These are phyloP conservation scores for Alnus glutinosa DNA, from an alignment of 306 rosid genomes.

Conservation along the genomic window DNA sequence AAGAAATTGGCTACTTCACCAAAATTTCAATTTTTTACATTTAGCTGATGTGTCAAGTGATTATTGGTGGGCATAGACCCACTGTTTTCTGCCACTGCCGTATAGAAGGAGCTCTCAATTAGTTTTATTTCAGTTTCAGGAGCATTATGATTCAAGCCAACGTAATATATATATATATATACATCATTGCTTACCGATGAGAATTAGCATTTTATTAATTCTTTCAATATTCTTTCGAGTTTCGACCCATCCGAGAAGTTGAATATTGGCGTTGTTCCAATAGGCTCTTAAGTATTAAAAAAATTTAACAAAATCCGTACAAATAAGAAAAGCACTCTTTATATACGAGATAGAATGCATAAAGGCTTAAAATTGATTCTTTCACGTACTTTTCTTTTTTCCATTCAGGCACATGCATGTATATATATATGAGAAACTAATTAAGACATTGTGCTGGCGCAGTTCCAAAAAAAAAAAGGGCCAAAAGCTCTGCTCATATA, in stretches of 20 bases:
- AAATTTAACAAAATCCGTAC: neutral
- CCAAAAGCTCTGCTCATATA: slow-evolving; percentile 5
- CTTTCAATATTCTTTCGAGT: neutral
- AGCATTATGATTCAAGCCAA: too few species aligned
- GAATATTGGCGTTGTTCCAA: neutral
- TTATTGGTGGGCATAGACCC: too few species aligned
- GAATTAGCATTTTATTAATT: neutral
- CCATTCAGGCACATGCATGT: neutral
- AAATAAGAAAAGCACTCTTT: neutral
- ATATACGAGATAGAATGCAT: neutral
- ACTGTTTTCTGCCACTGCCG: too few species aligned
- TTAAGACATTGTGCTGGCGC: neutral
- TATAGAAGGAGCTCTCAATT: too few species aligned
- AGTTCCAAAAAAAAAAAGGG: slow-evolving; percentile 19
- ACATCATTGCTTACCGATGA: too few species aligned
- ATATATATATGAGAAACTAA: slow-evolving; percentile 11
- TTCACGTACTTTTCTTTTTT: neutral
- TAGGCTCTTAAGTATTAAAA: neutral
- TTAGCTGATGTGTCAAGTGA: too few species aligned
- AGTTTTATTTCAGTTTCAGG: too few species aligned
- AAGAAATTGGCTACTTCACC: too few species aligned
- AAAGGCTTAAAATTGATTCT: neutral
- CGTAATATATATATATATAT: too few species aligned
- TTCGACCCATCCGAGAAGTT: neutral
- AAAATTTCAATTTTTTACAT: too few species aligned